Conservation (phyloP, 176 grass and related monocot species). For the Eragrostis nindensis region DNA sequence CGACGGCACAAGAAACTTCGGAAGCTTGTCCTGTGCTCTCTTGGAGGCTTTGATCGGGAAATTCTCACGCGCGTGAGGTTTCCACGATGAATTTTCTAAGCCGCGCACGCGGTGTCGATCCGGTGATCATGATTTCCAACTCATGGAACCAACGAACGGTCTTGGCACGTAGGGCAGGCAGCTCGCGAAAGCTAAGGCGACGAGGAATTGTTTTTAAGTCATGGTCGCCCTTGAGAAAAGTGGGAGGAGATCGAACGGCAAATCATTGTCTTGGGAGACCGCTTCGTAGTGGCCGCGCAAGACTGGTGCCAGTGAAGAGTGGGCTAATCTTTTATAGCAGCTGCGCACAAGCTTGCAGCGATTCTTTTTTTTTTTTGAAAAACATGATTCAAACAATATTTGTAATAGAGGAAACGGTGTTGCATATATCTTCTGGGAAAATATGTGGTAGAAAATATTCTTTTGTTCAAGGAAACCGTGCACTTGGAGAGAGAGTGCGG, state of each 20-base stretch:
- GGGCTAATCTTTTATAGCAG: background rate
- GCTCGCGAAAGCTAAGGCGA: slow-evolving; percentile 31
- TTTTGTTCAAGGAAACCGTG: background rate
- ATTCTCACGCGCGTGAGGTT: background rate
- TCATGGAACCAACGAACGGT: background rate
- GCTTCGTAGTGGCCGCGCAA: slow-evolving; percentile 1
- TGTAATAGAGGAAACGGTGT: background rate
- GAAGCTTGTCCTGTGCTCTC: background rate
- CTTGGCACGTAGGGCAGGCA: slow-evolving; percentile 13
- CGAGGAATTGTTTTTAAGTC: slow-evolving; percentile 22
- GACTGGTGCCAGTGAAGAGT: slow-evolving; percentile 17
- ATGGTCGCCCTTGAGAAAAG: background rate
- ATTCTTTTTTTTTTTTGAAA: background rate
- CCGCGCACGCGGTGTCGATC: background rate
- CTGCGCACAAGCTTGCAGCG: slow-evolving; percentile 10
- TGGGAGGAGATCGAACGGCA: background rate
- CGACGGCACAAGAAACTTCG: background rate
- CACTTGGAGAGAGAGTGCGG: background rate
- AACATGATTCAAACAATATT: background rate
- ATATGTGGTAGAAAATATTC: background rate
- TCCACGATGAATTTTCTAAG: background rate
- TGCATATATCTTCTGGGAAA: too few species aligned
- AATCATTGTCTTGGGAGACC: background rate
- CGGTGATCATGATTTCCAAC: slow-evolving; percentile 26
- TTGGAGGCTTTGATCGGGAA: background rate